Evolutionary conservation across 2,329 filamentous ascomycete genomes (phyloP).

Genomic region (Colletotrichum tropicicola): DNA sequence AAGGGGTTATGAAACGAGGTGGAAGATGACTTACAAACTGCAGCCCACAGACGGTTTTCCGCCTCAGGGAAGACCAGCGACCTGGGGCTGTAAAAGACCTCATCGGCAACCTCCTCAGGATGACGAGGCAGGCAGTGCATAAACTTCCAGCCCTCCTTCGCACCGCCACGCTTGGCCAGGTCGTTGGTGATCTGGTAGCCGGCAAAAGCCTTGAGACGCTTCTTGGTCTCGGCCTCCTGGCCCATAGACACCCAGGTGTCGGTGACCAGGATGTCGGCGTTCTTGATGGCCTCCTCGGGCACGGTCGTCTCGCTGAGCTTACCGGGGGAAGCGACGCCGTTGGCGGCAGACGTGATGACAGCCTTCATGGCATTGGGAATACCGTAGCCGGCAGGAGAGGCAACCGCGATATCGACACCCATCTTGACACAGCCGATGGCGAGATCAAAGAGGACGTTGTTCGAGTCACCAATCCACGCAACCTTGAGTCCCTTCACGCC

Average conservation of each 20-base stretch:
- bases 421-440: constrained; percentile 89
- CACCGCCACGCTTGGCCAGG: constrained; percentile 83
- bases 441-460: constrained; percentile 95
- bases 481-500: constrained; percentile 87
- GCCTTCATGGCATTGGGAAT: constrained; percentile 80
- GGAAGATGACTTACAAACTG: constrained; percentile 71
- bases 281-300: constrained; percentile 85
- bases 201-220: constrained; percentile 81
- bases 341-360: constrained; percentile 73
- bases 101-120: constrained; percentile 90
- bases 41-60: constrained; percentile 93
- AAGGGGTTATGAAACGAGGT: neutral
- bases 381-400: constrained; percentile 84
- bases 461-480: constrained; percentile 95
- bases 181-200: constrained; percentile 94
- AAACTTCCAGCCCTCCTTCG: constrained; percentile 92
- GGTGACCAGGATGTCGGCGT: constrained; percentile 90
- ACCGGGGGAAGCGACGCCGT: constrained; percentile 66
- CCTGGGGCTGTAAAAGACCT: constrained; percentile 88
- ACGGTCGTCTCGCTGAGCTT: constrained; percentile 78
- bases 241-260: constrained; percentile 99
- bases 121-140: constrained; percentile 98
- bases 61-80: constrained; percentile 94
- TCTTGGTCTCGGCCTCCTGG: constrained; percentile 85
- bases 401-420: constrained; percentile 86